Evolutionary conservation across 1,284 basidiomycete genomes (phyloP).

Genomic region (Takashimella koratensis): DNA sequence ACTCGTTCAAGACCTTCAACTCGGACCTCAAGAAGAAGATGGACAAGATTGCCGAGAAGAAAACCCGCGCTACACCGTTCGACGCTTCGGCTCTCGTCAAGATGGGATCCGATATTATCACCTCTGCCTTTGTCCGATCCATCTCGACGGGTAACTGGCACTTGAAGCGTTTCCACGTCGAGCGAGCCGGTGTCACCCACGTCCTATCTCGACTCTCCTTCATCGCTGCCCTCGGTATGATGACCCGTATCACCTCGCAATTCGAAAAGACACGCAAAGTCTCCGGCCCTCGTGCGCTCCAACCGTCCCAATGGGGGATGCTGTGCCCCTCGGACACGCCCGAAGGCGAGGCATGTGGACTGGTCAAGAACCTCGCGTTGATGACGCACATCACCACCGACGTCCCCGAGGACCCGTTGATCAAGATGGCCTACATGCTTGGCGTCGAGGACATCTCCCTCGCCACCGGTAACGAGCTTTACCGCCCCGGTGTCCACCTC

Average conservation of each 20-base stretch:
- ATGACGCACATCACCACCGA: conserved; percentile 99
- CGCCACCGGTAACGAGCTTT: conserved; percentile 93
- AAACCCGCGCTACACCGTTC: conserved; percentile 89
- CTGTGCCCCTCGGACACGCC: conserved; percentile 98
- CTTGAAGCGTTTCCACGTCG: conserved; percentile 99
- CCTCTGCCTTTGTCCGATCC: conserved; percentile 91
- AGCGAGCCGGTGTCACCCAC: conserved; percentile 97
- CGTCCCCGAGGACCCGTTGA: conserved; percentile 92
- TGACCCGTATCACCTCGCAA: conserved; percentile 98
- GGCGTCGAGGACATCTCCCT: conserved; percentile 96
- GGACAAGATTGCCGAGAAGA: conserved; percentile 97
- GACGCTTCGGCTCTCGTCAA: conserved; percentile 71
- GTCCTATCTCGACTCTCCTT: conserved; percentile 92
- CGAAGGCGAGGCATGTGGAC: conserved; percentile 97
- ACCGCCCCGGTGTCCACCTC: conserved; percentile 83
- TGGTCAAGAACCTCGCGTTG: conserved; percentile 97
- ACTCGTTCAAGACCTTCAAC: conserved; percentile 99
- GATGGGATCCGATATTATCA: conserved; percentile 71
- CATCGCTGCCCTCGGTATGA: conserved; percentile 98
- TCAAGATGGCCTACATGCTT: conserved; percentile 84
- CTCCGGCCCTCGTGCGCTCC: conserved; percentile 92
- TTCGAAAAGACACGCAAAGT: conserved; percentile 99
- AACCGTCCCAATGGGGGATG: conserved; percentile 99
- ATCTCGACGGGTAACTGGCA: conserved; percentile 99
- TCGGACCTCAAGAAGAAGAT: conserved; percentile 92